phyloP scores from a whole-genome alignment of 495 filamentous ascomycete genomes.

The Penicillium egyptiacum region DNA sequence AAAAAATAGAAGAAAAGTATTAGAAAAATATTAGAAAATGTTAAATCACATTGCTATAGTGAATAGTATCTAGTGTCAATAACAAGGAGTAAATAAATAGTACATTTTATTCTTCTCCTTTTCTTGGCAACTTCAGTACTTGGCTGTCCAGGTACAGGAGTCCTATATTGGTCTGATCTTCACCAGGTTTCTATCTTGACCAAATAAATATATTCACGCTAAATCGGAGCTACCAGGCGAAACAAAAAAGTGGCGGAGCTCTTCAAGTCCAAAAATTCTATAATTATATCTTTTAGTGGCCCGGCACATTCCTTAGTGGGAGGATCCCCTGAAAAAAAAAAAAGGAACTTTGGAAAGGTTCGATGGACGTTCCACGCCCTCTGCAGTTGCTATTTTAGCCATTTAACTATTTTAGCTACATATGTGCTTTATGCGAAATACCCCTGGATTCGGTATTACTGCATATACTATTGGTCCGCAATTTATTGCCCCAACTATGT shows the following conservation, averaged over 20 bases:
- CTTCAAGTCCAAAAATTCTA: not conserved
- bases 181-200: not conserved
- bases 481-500: too few relatives aligned
- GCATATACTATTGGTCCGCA: not conserved
- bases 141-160: not conserved
- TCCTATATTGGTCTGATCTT: not conserved
- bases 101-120: too few relatives aligned
- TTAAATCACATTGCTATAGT: not conserved
- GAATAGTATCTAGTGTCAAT: too few relatives aligned
- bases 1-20: too few relatives aligned
- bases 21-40: not conserved
- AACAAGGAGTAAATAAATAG: not conserved
- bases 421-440: not conserved
- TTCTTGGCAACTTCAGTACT: not conserved
- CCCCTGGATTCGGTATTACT: not conserved
- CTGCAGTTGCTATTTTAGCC: not conserved
- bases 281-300: conserved; percentile 10
- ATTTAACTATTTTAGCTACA: not conserved
- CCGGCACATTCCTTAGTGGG: conserved; percentile 9
- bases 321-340: conserved; percentile 3
- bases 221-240: not conserved
- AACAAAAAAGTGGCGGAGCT: conserved; percentile 5
- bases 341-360: conserved; percentile 1
- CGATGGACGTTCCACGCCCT: conserved; percentile 9
- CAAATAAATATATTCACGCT: not conserved